Percentiles rank a stretch among this genome's conserved stretches.
Conservation (phyloP, 352 stramenopile species). For the Globisporangium cederbergense region DNA sequence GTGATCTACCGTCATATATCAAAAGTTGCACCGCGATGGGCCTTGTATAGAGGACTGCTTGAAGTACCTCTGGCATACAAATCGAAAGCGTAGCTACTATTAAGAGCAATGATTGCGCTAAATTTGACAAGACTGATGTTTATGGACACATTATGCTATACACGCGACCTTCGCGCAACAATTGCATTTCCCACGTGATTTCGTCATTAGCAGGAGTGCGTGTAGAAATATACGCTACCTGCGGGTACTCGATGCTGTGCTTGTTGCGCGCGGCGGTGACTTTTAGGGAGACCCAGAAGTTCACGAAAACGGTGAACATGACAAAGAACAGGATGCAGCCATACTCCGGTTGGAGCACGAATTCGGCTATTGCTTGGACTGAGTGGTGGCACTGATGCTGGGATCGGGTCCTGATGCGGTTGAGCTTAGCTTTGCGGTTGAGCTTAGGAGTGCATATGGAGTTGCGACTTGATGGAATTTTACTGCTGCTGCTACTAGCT, state of each 20-base stretch:
- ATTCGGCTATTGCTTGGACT: neutral
- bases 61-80: neutral
- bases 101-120: neutral
- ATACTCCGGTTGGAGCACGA: neutral
- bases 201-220: neutral
- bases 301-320: neutral
- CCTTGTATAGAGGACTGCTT: neutral
- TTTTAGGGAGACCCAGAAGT: slow-evolving; percentile 39
- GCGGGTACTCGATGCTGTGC: neutral
- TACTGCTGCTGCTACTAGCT: neutral
- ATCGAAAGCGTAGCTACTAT: neutral
- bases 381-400: neutral
- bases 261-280: slow-evolving; percentile 28
- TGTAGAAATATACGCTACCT: neutral
- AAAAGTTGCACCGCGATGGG: neutral
- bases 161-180: neutral
- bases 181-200: neutral
- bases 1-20: neutral
- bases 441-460: neutral
- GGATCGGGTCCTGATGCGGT: neutral
- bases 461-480: neutral
- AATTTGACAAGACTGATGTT: neutral
- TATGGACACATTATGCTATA: neutral
- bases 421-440: neutral
- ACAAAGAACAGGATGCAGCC: neutral